These are phyloP conservation scores for Nemania bipapillata DNA, from an alignment of 2,329 filamentous ascomycete species.

Conservation along the genomic window DNA sequence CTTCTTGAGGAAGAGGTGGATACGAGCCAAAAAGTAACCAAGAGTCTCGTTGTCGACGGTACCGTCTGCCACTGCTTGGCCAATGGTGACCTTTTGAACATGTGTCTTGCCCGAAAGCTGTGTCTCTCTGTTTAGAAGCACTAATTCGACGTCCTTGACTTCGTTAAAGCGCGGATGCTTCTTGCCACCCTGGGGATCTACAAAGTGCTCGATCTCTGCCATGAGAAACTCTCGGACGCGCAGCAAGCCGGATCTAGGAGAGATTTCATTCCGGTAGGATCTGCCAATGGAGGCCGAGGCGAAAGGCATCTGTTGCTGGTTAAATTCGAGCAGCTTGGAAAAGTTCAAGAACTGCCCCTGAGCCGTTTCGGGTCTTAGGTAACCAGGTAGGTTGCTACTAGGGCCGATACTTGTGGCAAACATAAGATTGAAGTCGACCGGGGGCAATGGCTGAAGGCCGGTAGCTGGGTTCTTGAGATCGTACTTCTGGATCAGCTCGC, in stretches of 20 bases:
- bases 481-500: conserved; percentile 87
- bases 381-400: conserved; percentile 85
- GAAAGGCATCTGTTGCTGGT: conserved; percentile 94
- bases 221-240: conserved; percentile 97
- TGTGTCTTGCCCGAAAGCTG: conserved; percentile 88
- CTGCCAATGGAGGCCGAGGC: conserved; percentile 97
- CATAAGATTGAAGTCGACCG: conserved; percentile 97
- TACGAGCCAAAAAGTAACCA: conserved; percentile 95
- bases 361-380: conserved; percentile 91
- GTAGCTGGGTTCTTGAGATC: conserved; percentile 89
- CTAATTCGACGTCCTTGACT: conserved; percentile 83
- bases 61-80: conserved; percentile 82
- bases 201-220: conserved; percentile 98
- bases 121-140: conserved; percentile 83
- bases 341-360: conserved; percentile 99
- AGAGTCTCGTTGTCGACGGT: conserved; percentile 97
- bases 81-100: conserved; percentile 78
- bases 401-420: conserved; percentile 86
- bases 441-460: conserved; percentile 78
- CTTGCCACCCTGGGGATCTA: conserved; percentile 94
- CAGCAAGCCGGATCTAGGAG: conserved; percentile 87
- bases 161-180: conserved; percentile 90
- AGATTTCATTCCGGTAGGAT: conserved; percentile 98
- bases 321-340: conserved; percentile 94
- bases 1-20: conserved; percentile 87